Evolutionary conservation across 208 protist genomes (phyloP).

Genomic region (Tritrichomonas foetus): DNA sequence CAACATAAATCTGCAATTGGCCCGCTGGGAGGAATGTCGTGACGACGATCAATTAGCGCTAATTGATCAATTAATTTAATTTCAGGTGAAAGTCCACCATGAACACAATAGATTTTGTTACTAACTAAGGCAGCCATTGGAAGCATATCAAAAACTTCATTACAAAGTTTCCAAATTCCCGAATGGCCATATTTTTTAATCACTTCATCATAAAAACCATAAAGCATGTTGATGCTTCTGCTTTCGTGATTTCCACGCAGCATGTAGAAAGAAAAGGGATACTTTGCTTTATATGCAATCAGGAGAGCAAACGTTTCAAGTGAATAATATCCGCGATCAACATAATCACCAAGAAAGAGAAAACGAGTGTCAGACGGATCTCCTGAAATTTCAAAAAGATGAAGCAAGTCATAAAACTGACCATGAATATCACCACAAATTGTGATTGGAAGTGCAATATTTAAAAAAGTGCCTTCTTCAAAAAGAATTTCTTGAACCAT

Average conservation of each 20-base stretch:
- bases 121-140: slow-evolving; percentile 95
- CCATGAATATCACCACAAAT: slow-evolving; percentile 54
- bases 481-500: slow-evolving; percentile 2
- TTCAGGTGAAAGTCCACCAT: slow-evolving; percentile 68
- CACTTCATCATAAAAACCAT: slow-evolving; percentile 78
- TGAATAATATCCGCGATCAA: neutral
- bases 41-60: slow-evolving; percentile 67
- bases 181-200: slow-evolving; percentile 90
- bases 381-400: slow-evolving; percentile 50
- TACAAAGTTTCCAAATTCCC: slow-evolving; percentile 96
- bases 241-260: slow-evolving; percentile 96
- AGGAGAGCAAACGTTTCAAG: neutral
- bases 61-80: slow-evolving; percentile 74
- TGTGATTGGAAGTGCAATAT: slow-evolving; percentile 17
- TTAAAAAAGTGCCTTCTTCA: slow-evolving; percentile 34
- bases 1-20: slow-evolving; percentile 94
- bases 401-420: slow-evolving; percentile 50
- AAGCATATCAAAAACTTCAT: slow-evolving; percentile 95
- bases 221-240: slow-evolving; percentile 88
- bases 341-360: slow-evolving; percentile 48
- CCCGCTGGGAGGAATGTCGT: slow-evolving; percentile 91
- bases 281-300: neutral
- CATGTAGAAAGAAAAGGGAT: slow-evolving; percentile 81
- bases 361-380: slow-evolving; percentile 43
- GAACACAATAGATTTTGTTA: slow-evolving; percentile 88